A percentile compares a stretch with the other conserved stretches of the same genome.
Conservation (phyloP, 2,329 filamentous ascomycete genomes). For the Hysterium pulicare region DNA sequence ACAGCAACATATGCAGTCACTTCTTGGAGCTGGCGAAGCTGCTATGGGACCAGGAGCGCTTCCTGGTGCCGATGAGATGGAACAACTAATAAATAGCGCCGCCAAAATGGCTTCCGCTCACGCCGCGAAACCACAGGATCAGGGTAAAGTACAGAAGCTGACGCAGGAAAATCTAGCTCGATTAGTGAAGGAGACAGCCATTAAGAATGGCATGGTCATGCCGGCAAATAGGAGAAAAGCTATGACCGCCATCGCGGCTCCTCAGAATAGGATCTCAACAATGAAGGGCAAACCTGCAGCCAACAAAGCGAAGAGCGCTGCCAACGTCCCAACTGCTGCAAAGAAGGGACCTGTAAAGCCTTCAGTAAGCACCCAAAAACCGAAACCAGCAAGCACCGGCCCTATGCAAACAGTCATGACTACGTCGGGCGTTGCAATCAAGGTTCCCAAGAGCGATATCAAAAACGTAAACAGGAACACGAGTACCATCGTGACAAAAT, state of each 20-base stretch:
- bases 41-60: constrained; percentile 16
- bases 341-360: constrained; percentile 12
- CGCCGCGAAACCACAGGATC: constrained; percentile 22
- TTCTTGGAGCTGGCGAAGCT: constrained; percentile 26
- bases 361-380: constrained; percentile 5
- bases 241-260: constrained; percentile 24
- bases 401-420: constrained; percentile 1
- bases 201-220: constrained; percentile 32
- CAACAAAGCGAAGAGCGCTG: constrained; percentile 24
- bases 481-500: constrained; percentile 26
- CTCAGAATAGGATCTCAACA: constrained; percentile 18
- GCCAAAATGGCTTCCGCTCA: constrained; percentile 31
- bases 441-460: constrained; percentile 27
- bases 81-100: constrained; percentile 36
- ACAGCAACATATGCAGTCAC: constrained; percentile 31
- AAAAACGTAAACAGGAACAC: constrained; percentile 31
- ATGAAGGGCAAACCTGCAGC: constrained; percentile 8
- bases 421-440: constrained; percentile 9
- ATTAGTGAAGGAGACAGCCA: constrained; percentile 37
- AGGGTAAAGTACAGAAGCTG: constrained; percentile 26
- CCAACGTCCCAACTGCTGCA: constrained; percentile 15
- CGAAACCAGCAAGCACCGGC: constrained; percentile 1
- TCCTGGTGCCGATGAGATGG: constrained; percentile 33
- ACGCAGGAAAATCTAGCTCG: constrained; percentile 38
- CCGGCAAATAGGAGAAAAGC: constrained; percentile 26